Conservation (phyloP, 1,284 basidiomycete genomes). For the Phaffia rhodozyma region DNA sequence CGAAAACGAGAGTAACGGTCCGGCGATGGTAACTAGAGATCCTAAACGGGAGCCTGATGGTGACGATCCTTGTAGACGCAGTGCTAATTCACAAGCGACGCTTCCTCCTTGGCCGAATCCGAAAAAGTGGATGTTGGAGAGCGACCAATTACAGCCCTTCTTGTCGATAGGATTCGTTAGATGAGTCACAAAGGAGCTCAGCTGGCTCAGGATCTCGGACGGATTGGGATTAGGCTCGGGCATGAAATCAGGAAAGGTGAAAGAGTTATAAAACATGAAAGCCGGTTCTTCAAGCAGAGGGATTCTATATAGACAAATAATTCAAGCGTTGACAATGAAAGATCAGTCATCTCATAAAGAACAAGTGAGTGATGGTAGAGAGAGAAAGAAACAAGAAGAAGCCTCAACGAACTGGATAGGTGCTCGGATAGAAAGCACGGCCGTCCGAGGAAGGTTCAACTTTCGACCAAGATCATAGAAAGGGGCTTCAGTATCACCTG, state of each 20-base stretch:
- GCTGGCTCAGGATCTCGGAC: constrained; percentile 45
- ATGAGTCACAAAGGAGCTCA: constrained; percentile 45
- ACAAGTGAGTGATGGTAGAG: not conserved
- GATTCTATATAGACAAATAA: constrained; percentile 39
- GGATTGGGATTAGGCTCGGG: constrained; percentile 57
- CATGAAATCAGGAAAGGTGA: constrained; percentile 56
- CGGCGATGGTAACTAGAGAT: constrained; percentile 53
- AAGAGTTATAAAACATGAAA: constrained; percentile 72
- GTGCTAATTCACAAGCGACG: constrained; percentile 53
- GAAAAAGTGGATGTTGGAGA: constrained; percentile 56
- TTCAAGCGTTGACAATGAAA: not conserved
- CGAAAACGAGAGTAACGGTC: constrained; percentile 61
- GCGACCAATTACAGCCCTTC: constrained; percentile 47
- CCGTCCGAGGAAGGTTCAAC: constrained; percentile 72
- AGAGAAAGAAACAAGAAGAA: not conserved
- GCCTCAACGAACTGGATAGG: constrained; percentile 48
- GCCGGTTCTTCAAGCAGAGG: constrained; percentile 60
- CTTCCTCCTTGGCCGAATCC: constrained; percentile 75
- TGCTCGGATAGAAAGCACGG: constrained; percentile 60
- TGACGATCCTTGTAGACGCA: constrained; percentile 25
- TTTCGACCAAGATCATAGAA: constrained; percentile 57
- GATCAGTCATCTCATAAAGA: not conserved
- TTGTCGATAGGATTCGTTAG: constrained; percentile 34
- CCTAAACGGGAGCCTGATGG: constrained; percentile 37
- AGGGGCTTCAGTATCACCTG: constrained; percentile 65